Percentiles rank a stretch among this genome's conserved stretches.
These are phyloP conservation scores for Pittosporum tobira DNA, from an alignment of 129 eudicot species.

Conservation along the genomic window DNA sequence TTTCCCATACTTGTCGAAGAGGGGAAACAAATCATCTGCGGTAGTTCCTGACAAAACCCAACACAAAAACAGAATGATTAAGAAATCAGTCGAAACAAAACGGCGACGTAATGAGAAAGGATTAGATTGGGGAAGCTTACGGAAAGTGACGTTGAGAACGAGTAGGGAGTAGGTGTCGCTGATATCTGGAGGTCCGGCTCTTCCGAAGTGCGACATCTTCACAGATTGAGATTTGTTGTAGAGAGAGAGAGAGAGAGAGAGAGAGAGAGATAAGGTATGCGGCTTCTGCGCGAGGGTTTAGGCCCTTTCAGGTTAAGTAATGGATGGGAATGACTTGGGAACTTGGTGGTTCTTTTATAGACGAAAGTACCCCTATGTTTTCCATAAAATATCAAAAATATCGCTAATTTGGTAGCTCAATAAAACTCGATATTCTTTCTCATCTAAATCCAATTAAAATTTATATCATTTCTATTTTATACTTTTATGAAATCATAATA, in stretches of 20 bases:
- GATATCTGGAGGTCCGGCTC: slow-evolving; percentile 97
- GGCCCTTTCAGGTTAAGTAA: slow-evolving; percentile 15
- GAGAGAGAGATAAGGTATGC: neutral
- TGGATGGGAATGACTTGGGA: neutral
- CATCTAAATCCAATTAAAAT: too few relatives aligned
- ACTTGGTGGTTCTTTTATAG: too few relatives aligned
- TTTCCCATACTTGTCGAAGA: slow-evolving; percentile 89
- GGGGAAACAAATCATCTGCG: slow-evolving; percentile 92
- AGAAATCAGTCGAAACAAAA: neutral
- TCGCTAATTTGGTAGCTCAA: too few relatives aligned
- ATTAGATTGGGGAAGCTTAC: slow-evolving; percentile 22
- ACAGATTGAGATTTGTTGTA: neutral
- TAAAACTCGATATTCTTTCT: too few relatives aligned
- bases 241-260: neutral
- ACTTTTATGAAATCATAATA: too few relatives aligned
- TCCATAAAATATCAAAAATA: too few relatives aligned
- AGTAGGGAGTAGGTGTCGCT: slow-evolving; percentile 92
- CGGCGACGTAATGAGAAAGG: neutral
- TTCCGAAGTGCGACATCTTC: slow-evolving; percentile 91
- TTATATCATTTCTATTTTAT: too few relatives aligned
- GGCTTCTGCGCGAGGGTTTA: slow-evolving; percentile 27
- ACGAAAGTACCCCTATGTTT: too few relatives aligned
- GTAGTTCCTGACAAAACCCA: slow-evolving; percentile 54
- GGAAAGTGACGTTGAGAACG: slow-evolving; percentile 94
- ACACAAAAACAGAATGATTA: neutral